Evolutionary conservation across 352 stramenopile genomes (phyloP).

Genomic region (Phytophthora citrophthora): DNA sequence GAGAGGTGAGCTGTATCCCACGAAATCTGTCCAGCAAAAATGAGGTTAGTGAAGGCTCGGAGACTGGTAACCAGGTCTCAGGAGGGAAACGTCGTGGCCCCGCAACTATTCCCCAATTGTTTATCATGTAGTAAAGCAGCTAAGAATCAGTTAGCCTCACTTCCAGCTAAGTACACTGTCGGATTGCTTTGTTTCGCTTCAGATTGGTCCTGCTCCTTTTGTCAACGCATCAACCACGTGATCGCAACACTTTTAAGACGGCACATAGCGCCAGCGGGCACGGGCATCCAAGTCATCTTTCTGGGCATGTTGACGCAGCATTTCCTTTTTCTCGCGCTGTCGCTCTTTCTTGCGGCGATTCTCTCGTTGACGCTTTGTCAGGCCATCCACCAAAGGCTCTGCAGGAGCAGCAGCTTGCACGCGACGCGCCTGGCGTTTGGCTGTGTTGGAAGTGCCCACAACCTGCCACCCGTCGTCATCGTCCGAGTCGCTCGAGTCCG

Average conservation of each 20-base stretch:
- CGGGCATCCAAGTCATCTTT: slow-evolving; percentile 73
- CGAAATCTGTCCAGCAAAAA: slow-evolving; percentile 29
- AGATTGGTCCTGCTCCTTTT: slow-evolving; percentile 2
- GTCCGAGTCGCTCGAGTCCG: slow-evolving; percentile 34
- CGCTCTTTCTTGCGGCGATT: slow-evolving; percentile 81
- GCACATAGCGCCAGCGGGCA: slow-evolving; percentile 72
- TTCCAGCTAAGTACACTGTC: slow-evolving; percentile 22
- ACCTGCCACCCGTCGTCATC: slow-evolving; percentile 82
- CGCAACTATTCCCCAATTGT: slow-evolving; percentile 64
- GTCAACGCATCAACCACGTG: background rate
- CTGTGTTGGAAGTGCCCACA: slow-evolving; percentile 39
- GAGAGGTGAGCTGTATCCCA: slow-evolving; percentile 65
- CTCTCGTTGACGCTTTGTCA: slow-evolving; percentile 85
- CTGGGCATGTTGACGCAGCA: slow-evolving; percentile 71
- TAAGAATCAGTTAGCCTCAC: slow-evolving; percentile 7
- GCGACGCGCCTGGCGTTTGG: slow-evolving; percentile 27
- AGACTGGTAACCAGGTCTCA: slow-evolving; percentile 19
- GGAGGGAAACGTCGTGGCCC: slow-evolving; percentile 53
- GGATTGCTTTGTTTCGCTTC: slow-evolving; percentile 15
- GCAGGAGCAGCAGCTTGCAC: slow-evolving; percentile 10
- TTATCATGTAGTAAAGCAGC: slow-evolving; percentile 60
- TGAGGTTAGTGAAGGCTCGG: slow-evolving; percentile 5
- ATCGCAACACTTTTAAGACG: slow-evolving; percentile 34
- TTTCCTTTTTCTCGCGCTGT: slow-evolving; percentile 77
- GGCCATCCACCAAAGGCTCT: slow-evolving; percentile 45